Evolutionary conservation across 2,329 filamentous ascomycete genomes (phyloP).

Genomic region (Tothia fuscella): DNA sequence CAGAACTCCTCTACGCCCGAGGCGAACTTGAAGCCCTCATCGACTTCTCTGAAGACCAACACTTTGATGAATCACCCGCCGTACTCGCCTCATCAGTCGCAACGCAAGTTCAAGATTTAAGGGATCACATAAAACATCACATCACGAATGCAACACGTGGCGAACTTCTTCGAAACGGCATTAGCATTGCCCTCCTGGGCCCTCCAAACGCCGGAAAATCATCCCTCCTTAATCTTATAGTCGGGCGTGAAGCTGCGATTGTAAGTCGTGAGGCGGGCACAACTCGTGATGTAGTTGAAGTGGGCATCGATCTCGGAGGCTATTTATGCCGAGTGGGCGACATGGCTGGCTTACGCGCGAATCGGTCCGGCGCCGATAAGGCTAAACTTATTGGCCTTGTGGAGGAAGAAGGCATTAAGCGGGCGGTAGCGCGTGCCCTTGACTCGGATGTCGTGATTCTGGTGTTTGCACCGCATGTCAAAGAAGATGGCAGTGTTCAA

Average conservation of each 20-base stretch:
- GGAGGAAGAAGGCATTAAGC: slow-evolving; percentile 80
- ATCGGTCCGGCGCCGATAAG: slow-evolving; percentile 17
- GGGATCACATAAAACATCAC: slow-evolving; percentile 53
- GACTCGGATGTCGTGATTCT: slow-evolving; percentile 79
- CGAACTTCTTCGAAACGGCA: slow-evolving; percentile 74
- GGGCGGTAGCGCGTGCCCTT: slow-evolving; percentile 68
- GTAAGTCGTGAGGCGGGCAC: slow-evolving; percentile 89
- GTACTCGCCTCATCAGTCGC: slow-evolving; percentile 61
- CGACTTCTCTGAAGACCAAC: slow-evolving; percentile 94
- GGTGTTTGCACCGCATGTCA: slow-evolving; percentile 62
- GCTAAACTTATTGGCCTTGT: slow-evolving; percentile 50
- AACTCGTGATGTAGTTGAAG: slow-evolving; percentile 86
- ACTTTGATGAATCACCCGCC: slow-evolving; percentile 78
- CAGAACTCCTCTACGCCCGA: slow-evolving; percentile 63
- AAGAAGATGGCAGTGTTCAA: slow-evolving; percentile 19
- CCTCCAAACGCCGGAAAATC: slow-evolving; percentile 94
- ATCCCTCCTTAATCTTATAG: slow-evolving; percentile 78
- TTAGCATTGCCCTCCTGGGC: slow-evolving; percentile 74
- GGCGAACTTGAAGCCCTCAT: slow-evolving; percentile 92
- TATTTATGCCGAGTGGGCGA: slow-evolving; percentile 92
- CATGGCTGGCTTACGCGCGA: slow-evolving; percentile 71
- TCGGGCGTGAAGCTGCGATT: slow-evolving; percentile 88
- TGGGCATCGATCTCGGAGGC: slow-evolving; percentile 75
- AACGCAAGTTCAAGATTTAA: slow-evolving; percentile 48
- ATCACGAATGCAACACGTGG: slow-evolving; percentile 67